Evolutionary conservation across 495 filamentous ascomycete genomes (phyloP).

Genomic region (Polyplosphaeria fusca): DNA sequence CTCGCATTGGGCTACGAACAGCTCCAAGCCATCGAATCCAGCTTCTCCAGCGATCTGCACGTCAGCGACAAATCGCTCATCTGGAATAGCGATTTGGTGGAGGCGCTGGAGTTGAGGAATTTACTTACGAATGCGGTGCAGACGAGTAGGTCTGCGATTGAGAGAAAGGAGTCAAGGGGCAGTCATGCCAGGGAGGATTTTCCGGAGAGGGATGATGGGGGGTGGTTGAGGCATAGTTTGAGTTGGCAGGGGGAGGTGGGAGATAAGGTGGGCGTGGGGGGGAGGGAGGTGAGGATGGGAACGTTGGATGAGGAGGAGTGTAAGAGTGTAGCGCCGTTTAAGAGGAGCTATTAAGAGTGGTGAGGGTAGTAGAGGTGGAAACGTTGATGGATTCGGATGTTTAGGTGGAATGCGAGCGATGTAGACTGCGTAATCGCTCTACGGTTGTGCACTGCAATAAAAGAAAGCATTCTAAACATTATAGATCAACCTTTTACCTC

Average conservation of each 20-base stretch:
- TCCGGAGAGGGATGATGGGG: constrained; percentile 84
- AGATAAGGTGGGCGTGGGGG: constrained; percentile 23
- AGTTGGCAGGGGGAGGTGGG: constrained; percentile 76
- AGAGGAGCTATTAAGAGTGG: constrained; percentile 14
- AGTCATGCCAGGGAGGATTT: constrained; percentile 95
- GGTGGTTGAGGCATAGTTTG: constrained; percentile 99
- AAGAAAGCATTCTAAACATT: no score
- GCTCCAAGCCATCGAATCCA: constrained; percentile 74
- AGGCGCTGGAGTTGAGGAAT: constrained; percentile 92
- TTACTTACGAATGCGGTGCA: constrained; percentile 93
- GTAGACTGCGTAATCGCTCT: background rate
- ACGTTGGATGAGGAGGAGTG: constrained; percentile 31
- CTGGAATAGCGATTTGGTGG: constrained; percentile 97
- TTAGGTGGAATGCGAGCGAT: background rate
- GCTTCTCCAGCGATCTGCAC: constrained; percentile 49
- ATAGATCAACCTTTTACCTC: no score
- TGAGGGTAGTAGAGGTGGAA: background rate
- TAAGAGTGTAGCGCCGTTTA: constrained; percentile 22
- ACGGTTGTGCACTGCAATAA: no score
- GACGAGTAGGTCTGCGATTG: constrained; percentile 80
- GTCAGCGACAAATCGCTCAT: constrained; percentile 75
- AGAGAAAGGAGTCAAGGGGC: constrained; percentile 91
- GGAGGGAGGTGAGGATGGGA: constrained; percentile 24
- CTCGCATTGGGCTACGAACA: constrained; percentile 78
- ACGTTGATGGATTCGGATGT: background rate